phyloP scores from a whole-genome alignment of 805 yeast genomes.

The Kazachstania psychrophila region DNA sequence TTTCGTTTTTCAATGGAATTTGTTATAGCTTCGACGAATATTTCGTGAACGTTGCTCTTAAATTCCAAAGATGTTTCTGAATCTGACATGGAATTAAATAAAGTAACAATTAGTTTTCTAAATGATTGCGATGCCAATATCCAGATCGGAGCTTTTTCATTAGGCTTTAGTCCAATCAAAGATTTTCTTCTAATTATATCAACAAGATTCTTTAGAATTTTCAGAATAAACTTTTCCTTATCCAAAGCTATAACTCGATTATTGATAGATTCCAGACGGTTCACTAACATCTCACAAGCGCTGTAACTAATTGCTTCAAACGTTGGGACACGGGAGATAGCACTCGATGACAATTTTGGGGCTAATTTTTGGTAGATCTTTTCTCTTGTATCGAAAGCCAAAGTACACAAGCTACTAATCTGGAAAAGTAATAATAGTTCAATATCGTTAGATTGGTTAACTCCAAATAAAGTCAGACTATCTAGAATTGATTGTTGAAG shows the following conservation, averaged over 20 bases:
- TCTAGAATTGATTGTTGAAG: slow-evolving; percentile 53
- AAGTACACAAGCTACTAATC: slow-evolving; percentile 40
- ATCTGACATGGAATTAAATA: slow-evolving; percentile 7
- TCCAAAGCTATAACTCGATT: slow-evolving; percentile 29
- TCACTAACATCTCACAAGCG: slow-evolving; percentile 36
- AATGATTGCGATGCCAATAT: slow-evolving; percentile 39
- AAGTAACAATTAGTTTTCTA: slow-evolving; percentile 26
- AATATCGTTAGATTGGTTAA: slow-evolving; percentile 29
- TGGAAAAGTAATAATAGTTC: slow-evolving; percentile 44
- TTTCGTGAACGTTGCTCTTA: slow-evolving; percentile 11
- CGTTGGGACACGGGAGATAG: slow-evolving; percentile 43
- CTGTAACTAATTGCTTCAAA: slow-evolving; percentile 50
- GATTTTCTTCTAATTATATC: slow-evolving; percentile 43
- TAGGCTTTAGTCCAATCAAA: slow-evolving; percentile 18
- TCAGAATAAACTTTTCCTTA: slow-evolving; percentile 38
- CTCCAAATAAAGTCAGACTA: slow-evolving; percentile 32
- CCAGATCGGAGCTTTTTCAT: slow-evolving; percentile 40
- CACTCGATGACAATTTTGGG: slow-evolving; percentile 28
- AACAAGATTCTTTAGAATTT: slow-evolving; percentile 40
- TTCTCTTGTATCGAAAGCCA: slow-evolving; percentile 55
- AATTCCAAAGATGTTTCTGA: slow-evolving; percentile 5
- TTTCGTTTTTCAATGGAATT: slow-evolving; percentile 23
- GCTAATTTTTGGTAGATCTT: slow-evolving; percentile 48
- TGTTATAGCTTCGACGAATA: slow-evolving; percentile 27
- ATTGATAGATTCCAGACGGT: slow-evolving; percentile 31